phyloP scores from a whole-genome alignment of 2,329 filamentous ascomycete species.

The Paecilomyces sp. region DNA sequence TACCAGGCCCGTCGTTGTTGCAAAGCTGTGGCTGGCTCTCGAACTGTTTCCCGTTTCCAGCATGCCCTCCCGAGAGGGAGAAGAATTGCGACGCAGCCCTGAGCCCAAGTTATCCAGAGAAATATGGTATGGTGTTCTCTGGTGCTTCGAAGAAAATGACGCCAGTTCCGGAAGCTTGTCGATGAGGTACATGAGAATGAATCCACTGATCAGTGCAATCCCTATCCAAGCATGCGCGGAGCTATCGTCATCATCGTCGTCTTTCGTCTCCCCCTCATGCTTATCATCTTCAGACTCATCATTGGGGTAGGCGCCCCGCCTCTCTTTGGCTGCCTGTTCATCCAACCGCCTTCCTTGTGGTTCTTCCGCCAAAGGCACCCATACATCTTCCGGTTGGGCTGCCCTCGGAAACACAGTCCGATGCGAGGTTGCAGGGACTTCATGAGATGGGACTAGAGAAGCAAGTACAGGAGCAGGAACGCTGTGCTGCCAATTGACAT shows the following conservation, averaged over 20 bases:
- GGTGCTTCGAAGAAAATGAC: conserved; percentile 52
- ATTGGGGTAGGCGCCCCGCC: conserved; percentile 15
- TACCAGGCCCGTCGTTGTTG: conserved; percentile 89
- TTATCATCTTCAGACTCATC: conserved; percentile 22
- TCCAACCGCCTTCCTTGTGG: neutral
- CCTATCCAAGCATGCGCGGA: conserved; percentile 72
- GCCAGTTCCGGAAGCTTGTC: conserved; percentile 75
- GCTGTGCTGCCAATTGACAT: conserved; percentile 21
- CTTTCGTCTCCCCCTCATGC: conserved; percentile 19
- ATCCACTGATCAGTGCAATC: conserved; percentile 77
- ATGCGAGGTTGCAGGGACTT: neutral
- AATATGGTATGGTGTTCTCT: conserved; percentile 71
- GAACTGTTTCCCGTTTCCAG: conserved; percentile 23
- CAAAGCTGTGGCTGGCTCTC: conserved; percentile 49
- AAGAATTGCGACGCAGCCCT: conserved; percentile 40
- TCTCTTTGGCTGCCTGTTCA: conserved; percentile 9
- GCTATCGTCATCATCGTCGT: conserved; percentile 34
- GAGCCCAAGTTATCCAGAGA: conserved; percentile 73
- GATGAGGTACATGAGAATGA: conserved; percentile 94
- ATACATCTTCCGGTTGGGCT: neutral
- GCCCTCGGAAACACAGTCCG: conserved; percentile 2
- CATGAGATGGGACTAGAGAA: conserved; percentile 1
- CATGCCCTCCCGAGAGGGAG: conserved; percentile 30
- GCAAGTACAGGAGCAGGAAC: conserved; percentile 11
- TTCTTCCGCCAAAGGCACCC: conserved; percentile 1